phyloP scores from a whole-genome alignment of 2,329 filamentous ascomycete genomes.

The Colletotrichum sp. region DNA sequence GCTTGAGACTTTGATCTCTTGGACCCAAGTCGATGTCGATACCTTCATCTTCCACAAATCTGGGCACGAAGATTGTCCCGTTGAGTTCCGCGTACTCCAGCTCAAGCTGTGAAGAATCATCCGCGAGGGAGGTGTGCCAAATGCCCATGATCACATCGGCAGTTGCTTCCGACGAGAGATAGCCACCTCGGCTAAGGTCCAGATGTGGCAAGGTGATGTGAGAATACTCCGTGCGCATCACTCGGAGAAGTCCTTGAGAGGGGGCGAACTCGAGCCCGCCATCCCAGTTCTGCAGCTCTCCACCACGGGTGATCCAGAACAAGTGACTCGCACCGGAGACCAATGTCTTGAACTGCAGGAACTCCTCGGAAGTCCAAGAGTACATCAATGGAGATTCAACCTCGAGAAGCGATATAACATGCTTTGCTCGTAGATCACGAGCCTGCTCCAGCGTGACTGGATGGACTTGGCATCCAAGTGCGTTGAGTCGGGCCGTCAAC shows the following conservation, averaged over 20 bases:
- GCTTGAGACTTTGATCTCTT: neutral
- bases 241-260: constrained; percentile 17
- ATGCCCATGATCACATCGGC: neutral
- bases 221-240: constrained; percentile 22
- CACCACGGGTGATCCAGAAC: constrained; percentile 19
- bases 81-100: constrained; percentile 20
- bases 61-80: constrained; percentile 11
- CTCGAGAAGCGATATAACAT: constrained; percentile 21
- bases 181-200: neutral
- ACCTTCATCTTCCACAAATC: constrained; percentile 9
- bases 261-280: constrained; percentile 17
- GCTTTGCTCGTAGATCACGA: neutral
- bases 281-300: constrained; percentile 1
- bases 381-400: constrained; percentile 7
- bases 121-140: neutral
- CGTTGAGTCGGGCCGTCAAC: neutral
- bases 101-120: neutral
- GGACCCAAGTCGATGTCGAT: neutral
- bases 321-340: constrained; percentile 18
- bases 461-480: neutral
- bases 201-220: constrained; percentile 6
- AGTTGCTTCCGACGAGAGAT: neutral
- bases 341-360: constrained; percentile 9
- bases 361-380: constrained; percentile 4
- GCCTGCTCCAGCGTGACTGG: neutral